Conservation (phyloP, 768 basidiomycete species). For the Leccinellum luteum region DNA sequence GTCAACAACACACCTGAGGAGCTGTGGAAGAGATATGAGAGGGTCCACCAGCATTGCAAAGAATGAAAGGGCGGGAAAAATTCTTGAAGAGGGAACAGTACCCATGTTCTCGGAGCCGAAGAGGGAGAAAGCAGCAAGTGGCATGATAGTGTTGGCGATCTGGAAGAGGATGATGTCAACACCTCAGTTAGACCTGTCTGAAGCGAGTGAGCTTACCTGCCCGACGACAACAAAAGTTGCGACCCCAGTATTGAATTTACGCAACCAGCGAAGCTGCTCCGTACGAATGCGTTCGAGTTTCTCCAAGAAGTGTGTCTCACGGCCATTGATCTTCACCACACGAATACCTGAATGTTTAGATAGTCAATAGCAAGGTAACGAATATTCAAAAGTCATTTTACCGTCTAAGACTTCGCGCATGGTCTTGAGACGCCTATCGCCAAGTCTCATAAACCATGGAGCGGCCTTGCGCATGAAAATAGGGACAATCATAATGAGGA, state of each 20-base stretch:
- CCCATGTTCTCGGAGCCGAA: slow-evolving; percentile 30
- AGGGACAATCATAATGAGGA: slow-evolving; percentile 30
- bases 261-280: slow-evolving; percentile 25
- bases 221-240: slow-evolving; percentile 27
- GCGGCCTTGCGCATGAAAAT: slow-evolving; percentile 32
- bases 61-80: slow-evolving; percentile 32
- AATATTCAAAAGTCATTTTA: background rate
- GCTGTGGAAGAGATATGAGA: slow-evolving; percentile 28
- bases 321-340: slow-evolving; percentile 28
- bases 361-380: background rate
- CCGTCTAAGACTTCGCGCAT: slow-evolving; percentile 30
- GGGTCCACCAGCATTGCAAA: slow-evolving; percentile 33
- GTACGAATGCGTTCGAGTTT: slow-evolving; percentile 24
- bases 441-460: slow-evolving; percentile 27
- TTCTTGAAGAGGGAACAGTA: slow-evolving; percentile 13
- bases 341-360: slow-evolving; percentile 17
- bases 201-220: slow-evolving; percentile 10
- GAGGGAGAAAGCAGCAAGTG: slow-evolving; percentile 31
- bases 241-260: slow-evolving; percentile 23
- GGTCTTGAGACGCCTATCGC: slow-evolving; percentile 28
- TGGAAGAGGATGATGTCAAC: slow-evolving; percentile 7
- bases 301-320: slow-evolving; percentile 22
- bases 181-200: background rate
- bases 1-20: slow-evolving; percentile 21
- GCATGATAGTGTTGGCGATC: slow-evolving; percentile 30